These are phyloP conservation scores for Aspergillus glaucus DNA, from an alignment of 2,329 filamentous ascomycete genomes.

Conservation along the genomic window DNA sequence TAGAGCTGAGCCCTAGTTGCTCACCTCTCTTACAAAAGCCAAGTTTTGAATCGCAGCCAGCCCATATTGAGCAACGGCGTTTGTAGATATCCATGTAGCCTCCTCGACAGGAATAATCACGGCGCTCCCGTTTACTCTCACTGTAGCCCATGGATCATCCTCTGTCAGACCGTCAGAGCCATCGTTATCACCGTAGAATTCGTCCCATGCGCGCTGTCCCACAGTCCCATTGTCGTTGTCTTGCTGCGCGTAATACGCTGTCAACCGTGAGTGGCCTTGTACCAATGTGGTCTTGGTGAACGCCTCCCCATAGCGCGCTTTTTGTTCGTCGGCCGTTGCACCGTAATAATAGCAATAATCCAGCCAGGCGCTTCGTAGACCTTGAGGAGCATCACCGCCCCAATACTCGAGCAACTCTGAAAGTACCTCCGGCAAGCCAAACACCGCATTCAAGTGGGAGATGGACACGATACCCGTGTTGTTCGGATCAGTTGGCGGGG, in stretches of 20 bases:
- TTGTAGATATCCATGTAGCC: slow-evolving; percentile 53
- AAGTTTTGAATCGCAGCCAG: slow-evolving; percentile 53
- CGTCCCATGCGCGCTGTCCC: slow-evolving; percentile 48
- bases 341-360: slow-evolving; percentile 57
- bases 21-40: slow-evolving; percentile 5
- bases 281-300: slow-evolving; percentile 46
- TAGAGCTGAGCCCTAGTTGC: background rate
- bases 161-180: slow-evolving; percentile 6
- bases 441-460: slow-evolving; percentile 53
- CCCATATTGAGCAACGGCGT: slow-evolving; percentile 53
- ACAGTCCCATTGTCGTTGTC: slow-evolving; percentile 40
- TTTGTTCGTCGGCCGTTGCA: slow-evolving; percentile 46
- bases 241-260: slow-evolving; percentile 48
- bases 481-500: slow-evolving; percentile 47
- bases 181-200: slow-evolving; percentile 37
- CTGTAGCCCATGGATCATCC: slow-evolving; percentile 7
- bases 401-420: slow-evolving; percentile 50
- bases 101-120: slow-evolving; percentile 49
- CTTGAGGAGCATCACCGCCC: slow-evolving; percentile 39
- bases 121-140: slow-evolving; percentile 36
- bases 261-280: slow-evolving; percentile 55
- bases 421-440: slow-evolving; percentile 54
- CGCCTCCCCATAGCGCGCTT: slow-evolving; percentile 45
- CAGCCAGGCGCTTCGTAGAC: slow-evolving; percentile 51
- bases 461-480: slow-evolving; percentile 49